phyloP scores from a whole-genome alignment of 768 basidiomycete species.

The Hericium coralloides region DNA sequence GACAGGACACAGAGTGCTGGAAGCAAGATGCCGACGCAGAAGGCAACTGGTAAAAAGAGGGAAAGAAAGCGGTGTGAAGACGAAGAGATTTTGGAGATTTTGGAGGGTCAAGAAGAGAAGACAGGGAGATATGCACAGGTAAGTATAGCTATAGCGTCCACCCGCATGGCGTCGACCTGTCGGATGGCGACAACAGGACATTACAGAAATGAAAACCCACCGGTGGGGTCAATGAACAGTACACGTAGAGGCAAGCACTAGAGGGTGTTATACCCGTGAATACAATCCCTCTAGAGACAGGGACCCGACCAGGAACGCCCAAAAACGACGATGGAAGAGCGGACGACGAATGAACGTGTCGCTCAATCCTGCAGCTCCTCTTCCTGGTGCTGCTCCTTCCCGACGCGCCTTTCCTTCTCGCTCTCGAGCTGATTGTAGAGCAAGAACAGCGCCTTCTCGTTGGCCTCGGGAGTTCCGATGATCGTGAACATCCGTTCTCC shows the following conservation, averaged over 20 bases:
- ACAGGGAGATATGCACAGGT: not conserved
- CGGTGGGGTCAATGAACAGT: slow-evolving; percentile 10
- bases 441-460: slow-evolving; percentile 96
- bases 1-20: slow-evolving; percentile 4
- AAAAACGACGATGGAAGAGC: slow-evolving; percentile 3
- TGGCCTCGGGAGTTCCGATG: slow-evolving; percentile 89
- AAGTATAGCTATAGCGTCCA: not conserved
- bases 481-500: slow-evolving; percentile 99
- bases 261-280: slow-evolving; percentile 14
- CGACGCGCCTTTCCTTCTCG: slow-evolving; percentile 91
- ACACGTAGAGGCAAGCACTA: slow-evolving; percentile 15
- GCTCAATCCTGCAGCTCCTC: slow-evolving; percentile 35
- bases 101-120: slow-evolving; percentile 1
- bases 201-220: not conserved
- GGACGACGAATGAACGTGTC: slow-evolving; percentile 2
- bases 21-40: not conserved
- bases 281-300: slow-evolving; percentile 11
- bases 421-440: slow-evolving; percentile 96
- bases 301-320: slow-evolving; percentile 7
- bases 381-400: slow-evolving; percentile 65
- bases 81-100: not conserved
- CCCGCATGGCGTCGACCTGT: not conserved
- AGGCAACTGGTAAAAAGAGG: not conserved
- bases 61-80: not conserved
- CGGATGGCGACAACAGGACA: not conserved